Evolutionary conservation across 1,284 basidiomycete genomes (phyloP), one percentile per base, ranked within the genome.

Genomic region (Phylloporus sp.): DNA sequence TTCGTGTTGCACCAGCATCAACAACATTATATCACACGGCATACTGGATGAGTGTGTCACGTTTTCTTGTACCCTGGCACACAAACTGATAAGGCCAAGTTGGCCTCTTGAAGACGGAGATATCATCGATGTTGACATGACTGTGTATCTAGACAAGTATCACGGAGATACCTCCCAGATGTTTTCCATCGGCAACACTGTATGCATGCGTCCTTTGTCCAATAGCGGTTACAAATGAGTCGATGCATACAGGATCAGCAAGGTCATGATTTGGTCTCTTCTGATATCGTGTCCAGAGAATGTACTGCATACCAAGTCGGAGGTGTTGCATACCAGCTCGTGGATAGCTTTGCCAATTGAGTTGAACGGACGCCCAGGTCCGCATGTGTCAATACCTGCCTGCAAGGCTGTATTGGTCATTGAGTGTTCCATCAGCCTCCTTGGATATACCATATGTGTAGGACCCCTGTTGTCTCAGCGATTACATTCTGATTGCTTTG

Each of bases 151-250:
- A 29, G 79, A 91, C 60, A 91, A 92, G 2, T 94, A 87, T 75
- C 94, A 96, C 70, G 94, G 94, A 1, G 94, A 96, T 70, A 95
- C 93, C 1, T 94, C 93, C 0, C 78, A 84, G 61, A 96, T 91
- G 1, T 95, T 94, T 74, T 76, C 90, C 5, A 87, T 96, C 3
- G 93, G 93, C 31, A 75, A 88, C 31, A 91, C 93, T 15, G 92
- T 92, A 69, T 65, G 83, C 68, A 32, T 52, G 51, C 42, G 1
- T 26, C n/a, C 6, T 46, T 52, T 3, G 8, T 57, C 47, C 24
- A 7, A 28, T 34, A 51, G 28, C 6, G 12, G 32, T 44, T 29
- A 51, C 32, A 40, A 32, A 57, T 18, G 20, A 6, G 10, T 37
- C 12, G n/a, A 20, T 44, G 10, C 17, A 13, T 20, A 22, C 63